Conservation (phyloP, 768 basidiomycete species). For the Rhodotorula babjevae region DNA sequence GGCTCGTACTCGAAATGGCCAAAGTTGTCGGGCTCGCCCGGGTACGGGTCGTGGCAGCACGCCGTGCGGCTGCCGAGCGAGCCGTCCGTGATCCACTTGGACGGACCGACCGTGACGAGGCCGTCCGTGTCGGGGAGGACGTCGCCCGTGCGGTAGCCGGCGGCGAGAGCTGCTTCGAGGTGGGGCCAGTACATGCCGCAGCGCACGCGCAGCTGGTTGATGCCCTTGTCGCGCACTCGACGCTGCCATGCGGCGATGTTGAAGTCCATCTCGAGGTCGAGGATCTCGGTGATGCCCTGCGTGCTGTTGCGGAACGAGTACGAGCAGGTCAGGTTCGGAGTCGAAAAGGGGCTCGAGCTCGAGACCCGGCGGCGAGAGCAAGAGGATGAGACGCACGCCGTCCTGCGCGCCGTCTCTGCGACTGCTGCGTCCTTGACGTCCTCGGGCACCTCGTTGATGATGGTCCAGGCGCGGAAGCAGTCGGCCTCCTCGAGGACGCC, state of each 20-base stretch:
- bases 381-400: constrained; percentile 31
- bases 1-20: constrained; percentile 28
- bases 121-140: constrained; percentile 32
- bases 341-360: too few relatives aligned
- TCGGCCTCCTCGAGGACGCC: constrained; percentile 42
- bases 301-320: constrained; percentile 9
- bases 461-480: constrained; percentile 33
- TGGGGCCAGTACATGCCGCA: constrained; percentile 40
- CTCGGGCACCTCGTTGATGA: constrained; percentile 32
- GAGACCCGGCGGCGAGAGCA: too few relatives aligned
- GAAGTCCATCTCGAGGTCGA: constrained; percentile 43
- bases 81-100: constrained; percentile 44
- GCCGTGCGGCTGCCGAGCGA: constrained; percentile 43
- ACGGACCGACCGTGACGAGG: constrained; percentile 36
- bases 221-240: constrained; percentile 22
- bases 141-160: constrained; percentile 34
- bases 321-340: not conserved
- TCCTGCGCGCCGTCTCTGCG: constrained; percentile 28
- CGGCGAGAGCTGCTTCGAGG: constrained; percentile 30
- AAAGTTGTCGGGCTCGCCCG: constrained; percentile 31
- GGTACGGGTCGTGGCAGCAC: constrained; percentile 42
- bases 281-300: constrained; percentile 42
- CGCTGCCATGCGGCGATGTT: constrained; percentile 35
- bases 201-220: constrained; percentile 33
- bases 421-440: constrained; percentile 33